phyloP scores from a whole-genome alignment of 805 yeast genomes.

The Candida boidinii region DNA sequence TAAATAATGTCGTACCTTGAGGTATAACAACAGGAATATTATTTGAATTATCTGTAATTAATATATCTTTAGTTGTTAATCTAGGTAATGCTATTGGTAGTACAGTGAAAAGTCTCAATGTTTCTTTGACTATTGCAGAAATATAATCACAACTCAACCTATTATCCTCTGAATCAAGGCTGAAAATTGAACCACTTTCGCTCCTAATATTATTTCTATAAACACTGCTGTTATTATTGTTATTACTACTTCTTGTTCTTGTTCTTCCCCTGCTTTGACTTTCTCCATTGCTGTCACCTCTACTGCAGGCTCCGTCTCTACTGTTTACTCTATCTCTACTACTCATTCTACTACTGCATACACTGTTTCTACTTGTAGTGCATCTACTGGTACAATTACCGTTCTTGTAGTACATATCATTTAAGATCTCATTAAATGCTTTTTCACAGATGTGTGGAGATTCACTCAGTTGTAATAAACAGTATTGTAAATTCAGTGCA shows the following conservation, averaged over 20 bases:
- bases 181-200: too few species aligned
- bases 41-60: conserved; percentile 26
- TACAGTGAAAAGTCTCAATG: conserved; percentile 54
- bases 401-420: too few species aligned
- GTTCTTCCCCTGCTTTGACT: too few species aligned
- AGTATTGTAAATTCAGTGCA: conserved; percentile 52
- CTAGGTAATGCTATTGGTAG: conserved; percentile 64
- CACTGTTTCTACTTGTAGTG: too few species aligned
- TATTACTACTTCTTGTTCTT: too few species aligned
- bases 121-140: conserved; percentile 53
- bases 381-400: conserved; percentile 28
- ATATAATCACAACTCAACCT: conserved; percentile 39
- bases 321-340: too few species aligned
- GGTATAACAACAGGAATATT: conserved; percentile 48
- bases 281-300: too few species aligned
- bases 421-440: conserved; percentile 34
- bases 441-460: conserved; percentile 30
- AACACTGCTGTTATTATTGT: too few species aligned
- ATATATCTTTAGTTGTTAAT: conserved; percentile 42
- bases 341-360: too few species aligned
- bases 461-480: conserved; percentile 50
- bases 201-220: too few species aligned
- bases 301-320: too few species aligned
- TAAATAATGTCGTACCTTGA: conserved; percentile 41
- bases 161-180: too few species aligned